Evolutionary conservation across 495 filamentous ascomycete genomes (phyloP).

Genomic region (Neurospora sp.): DNA sequence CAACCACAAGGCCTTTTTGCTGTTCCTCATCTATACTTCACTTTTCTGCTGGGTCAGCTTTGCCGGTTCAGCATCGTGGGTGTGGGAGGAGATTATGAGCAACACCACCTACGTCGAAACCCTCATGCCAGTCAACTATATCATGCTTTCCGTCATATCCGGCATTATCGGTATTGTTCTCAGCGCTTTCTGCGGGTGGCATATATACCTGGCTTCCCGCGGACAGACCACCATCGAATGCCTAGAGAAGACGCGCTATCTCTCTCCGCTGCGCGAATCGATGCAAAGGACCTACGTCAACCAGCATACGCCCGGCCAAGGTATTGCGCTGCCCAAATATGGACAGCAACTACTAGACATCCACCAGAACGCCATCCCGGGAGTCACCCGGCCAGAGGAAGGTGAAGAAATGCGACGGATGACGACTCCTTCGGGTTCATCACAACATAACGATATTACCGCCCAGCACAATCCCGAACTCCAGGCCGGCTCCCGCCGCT

Average conservation of each 20-base stretch:
- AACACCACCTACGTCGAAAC: constrained; percentile 50
- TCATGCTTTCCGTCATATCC: constrained; percentile 72
- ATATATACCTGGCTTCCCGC: constrained; percentile 66
- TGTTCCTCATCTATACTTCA: constrained; percentile 87
- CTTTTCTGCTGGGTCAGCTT: constrained; percentile 81
- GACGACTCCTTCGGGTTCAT: constrained; percentile 1
- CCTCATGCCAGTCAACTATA: constrained; percentile 80
- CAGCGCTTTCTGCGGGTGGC: constrained; percentile 85
- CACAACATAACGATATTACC: constrained; percentile 1
- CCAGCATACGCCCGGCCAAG: constrained; percentile 36
- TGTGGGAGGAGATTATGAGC: constrained; percentile 70
- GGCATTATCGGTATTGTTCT: constrained; percentile 89
- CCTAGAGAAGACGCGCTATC: constrained; percentile 87
- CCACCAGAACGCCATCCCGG: constrained; percentile 74
- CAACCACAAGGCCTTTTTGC: constrained; percentile 91
- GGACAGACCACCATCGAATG: constrained; percentile 92
- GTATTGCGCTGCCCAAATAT: constrained; percentile 49
- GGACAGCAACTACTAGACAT: constrained; percentile 69
- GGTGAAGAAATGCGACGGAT: constrained; percentile 47
- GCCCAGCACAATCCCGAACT: constrained; percentile 34
- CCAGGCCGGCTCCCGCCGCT: constrained; percentile 38
- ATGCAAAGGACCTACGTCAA: constrained; percentile 53
- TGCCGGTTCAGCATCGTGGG: constrained; percentile 58
- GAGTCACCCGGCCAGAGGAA: constrained; percentile 69
- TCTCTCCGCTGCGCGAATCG: constrained; percentile 62